phyloP scores from a whole-genome alignment of 1,284 basidiomycete species.

The Meira miltonrushii region DNA sequence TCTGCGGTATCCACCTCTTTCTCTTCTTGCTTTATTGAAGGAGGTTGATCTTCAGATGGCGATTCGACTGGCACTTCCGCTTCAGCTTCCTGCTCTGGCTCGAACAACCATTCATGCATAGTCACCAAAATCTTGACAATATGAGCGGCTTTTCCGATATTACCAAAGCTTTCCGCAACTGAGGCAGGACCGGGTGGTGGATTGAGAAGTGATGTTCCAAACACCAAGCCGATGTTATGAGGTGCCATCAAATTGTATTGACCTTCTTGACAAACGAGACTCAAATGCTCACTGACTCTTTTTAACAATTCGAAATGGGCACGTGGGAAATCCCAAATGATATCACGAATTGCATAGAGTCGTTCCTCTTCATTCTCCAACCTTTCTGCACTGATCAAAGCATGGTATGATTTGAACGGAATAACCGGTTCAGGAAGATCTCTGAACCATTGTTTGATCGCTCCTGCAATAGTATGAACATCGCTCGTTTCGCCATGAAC shows the following conservation, averaged over 20 bases:
- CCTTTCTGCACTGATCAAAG: constrained; percentile 42
- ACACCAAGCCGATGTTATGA: constrained; percentile 50
- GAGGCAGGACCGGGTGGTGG: constrained; percentile 39
- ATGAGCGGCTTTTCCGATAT: constrained; percentile 48
- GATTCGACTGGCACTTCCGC: constrained; percentile 18
- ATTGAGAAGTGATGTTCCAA: constrained; percentile 49
- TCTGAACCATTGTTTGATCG: constrained; percentile 48
- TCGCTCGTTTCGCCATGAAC: constrained; percentile 41
- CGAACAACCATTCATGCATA: constrained; percentile 48
- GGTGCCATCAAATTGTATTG: constrained; percentile 48
- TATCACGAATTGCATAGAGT: constrained; percentile 41
- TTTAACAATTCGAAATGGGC: constrained; percentile 44
- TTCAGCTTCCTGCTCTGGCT: constrained; percentile 39
- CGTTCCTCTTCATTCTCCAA: constrained; percentile 41
- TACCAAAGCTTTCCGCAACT: constrained; percentile 36
- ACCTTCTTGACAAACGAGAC: constrained; percentile 38
- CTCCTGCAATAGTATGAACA: constrained; percentile 47
- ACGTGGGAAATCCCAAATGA: constrained; percentile 44
- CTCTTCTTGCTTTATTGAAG: no score
- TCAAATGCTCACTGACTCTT: constrained; percentile 42
- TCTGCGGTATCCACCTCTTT: no score
- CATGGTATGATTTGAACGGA: constrained; percentile 46
- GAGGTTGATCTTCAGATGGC: no score
- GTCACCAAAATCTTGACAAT: constrained; percentile 49
- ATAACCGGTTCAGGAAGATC: constrained; percentile 51